These are phyloP conservation scores for Punica granatum DNA, from an alignment of 345 rosid species.

Conservation along the genomic window DNA sequence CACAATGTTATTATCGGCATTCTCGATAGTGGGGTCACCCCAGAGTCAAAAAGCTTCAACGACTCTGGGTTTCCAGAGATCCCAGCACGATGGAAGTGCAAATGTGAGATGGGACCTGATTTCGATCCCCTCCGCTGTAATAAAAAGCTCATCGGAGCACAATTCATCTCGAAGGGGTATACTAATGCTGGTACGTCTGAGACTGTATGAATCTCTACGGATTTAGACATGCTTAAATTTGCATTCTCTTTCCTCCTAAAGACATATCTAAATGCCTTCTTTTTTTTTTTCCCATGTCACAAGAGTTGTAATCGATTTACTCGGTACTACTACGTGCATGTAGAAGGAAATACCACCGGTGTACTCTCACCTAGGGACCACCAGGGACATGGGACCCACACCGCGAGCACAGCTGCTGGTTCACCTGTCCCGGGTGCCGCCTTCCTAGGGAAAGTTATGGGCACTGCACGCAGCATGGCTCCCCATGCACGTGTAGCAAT, in stretches of 20 bases:
- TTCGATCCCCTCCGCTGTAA: constrained; percentile 33
- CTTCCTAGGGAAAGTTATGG: constrained; percentile 66
- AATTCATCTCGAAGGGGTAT: constrained; percentile 61
- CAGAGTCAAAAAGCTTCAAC: constrained; percentile 8
- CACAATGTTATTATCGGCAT: constrained; percentile 9
- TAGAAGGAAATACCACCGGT: constrained; percentile 5
- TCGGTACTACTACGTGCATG: not conserved
- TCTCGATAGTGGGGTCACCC: constrained; percentile 1
- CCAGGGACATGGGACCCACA: constrained; percentile 90
- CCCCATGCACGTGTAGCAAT: constrained; percentile 58
- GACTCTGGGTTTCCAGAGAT: constrained; percentile 5
- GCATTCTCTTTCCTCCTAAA: too few relatives aligned
- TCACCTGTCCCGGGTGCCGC: constrained; percentile 56
- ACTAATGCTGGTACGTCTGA: constrained; percentile 34
- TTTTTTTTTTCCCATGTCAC: too few relatives aligned
- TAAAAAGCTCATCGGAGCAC: constrained; percentile 75
- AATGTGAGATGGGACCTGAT: constrained; percentile 1
- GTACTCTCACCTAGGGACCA: constrained; percentile 62
- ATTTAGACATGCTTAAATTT: not conserved
- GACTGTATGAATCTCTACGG: not conserved
- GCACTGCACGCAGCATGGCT: constrained; percentile 88
- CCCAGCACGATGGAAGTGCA: constrained; percentile 2
- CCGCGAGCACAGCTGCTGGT: constrained; percentile 79
- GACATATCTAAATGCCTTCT: too few relatives aligned
- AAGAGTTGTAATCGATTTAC: not conserved